Conservation (phyloP, 805 yeast species). For the Candida succiphila region DNA sequence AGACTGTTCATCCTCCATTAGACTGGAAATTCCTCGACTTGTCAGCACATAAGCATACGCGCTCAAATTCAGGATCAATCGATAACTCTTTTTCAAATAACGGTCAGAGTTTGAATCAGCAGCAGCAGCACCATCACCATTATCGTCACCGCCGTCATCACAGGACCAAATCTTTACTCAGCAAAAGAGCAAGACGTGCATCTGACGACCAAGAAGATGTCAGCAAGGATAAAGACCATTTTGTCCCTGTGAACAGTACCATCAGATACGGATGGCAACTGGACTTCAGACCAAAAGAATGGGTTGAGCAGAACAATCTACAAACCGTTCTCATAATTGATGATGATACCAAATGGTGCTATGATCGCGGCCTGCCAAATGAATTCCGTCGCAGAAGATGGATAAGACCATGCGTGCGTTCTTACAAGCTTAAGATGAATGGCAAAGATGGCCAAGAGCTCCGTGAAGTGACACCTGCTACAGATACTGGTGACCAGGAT, state of each 20-base stretch:
- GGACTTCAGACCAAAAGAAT: constrained; percentile 51
- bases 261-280: constrained; percentile 42
- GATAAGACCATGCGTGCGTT: constrained; percentile 35
- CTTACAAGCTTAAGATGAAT: too few relatives aligned
- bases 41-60: background rate
- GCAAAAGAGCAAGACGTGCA: too few relatives aligned
- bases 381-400: constrained; percentile 58
- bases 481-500: background rate
- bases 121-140: background rate
- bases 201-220: background rate
- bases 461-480: background rate
- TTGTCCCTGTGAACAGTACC: background rate
- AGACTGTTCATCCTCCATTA: constrained; percentile 42
- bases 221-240: constrained; percentile 2
- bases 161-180: too few relatives aligned
- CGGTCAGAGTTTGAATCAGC: background rate
- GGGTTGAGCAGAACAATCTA: constrained; percentile 50
- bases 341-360: constrained; percentile 78
- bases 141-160: too few relatives aligned
- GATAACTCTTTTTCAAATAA: background rate
- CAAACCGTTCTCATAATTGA: constrained; percentile 50
- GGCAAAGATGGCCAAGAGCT: background rate
- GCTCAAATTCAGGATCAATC: background rate
- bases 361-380: constrained; percentile 35
- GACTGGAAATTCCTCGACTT: constrained; percentile 44